Base-by-base conservation (phyloP, 345 rosid species). In the Crucihimalaya himalaica region DNA sequence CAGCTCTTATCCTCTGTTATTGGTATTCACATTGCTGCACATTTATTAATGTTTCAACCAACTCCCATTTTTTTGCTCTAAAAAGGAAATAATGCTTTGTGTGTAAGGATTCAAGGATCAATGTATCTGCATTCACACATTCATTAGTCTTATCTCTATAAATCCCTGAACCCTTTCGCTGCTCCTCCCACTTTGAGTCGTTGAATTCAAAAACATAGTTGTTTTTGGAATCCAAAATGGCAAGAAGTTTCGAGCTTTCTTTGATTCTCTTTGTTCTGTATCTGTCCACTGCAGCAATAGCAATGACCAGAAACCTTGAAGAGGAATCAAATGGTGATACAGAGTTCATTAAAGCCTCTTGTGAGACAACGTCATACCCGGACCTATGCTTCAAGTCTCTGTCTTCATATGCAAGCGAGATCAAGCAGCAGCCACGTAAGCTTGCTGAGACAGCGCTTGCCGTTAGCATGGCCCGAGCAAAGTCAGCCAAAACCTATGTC, bases 391-490 rank as follows among this genome's bases (percentile, higher is more conserved):
- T 87, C 61, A 70, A 84, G 54, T 88, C 96, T 39, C 87, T 95
- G 31, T 82, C 89, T 3, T 78, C 76, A 21, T 89, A 81, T 11
- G 88, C 97, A 57, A 51, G 79, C 61, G 59, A 85, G 54, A 88
- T 95, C 81, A 83, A 82, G 47, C 81, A 78, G 45, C 87, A 83
- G 79, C 97, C 85, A 2, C 77, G 73, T 21, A 85, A 88, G 50
- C 67, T 95, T 32, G 88, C 91, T 4, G 84, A 81, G 72, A 84
- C 95, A 1, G 96, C 98, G 45, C 81, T 94, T 72, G 73, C 88
- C 2, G 89, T 91, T 50, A 94, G 97, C 82, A 47, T 86, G 1
- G 68, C 71, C 60, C 74, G 83, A 67, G 96, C 95, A 10, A 82
- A 82, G 69, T 73, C 82, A 71, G 74, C 97, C 11, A 82, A 77